phyloP scores from a whole-genome alignment of 345 rosid species.

The Salix arbutifolia region DNA sequence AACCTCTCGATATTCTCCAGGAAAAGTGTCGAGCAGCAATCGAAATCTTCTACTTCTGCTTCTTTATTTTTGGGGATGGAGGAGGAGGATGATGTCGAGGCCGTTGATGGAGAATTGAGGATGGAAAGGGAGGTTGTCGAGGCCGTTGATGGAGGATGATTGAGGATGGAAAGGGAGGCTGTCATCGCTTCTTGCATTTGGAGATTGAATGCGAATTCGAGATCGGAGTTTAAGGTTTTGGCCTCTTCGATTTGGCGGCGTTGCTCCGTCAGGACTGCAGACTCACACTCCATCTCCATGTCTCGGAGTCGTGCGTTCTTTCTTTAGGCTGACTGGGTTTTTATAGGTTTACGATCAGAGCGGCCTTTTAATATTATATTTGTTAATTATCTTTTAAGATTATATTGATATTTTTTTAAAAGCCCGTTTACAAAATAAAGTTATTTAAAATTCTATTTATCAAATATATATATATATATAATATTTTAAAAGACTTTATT shows the following conservation, averaged over 20 bases:
- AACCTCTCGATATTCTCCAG: constrained; percentile 42
- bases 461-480: no score
- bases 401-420: no score
- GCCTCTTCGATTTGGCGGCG: constrained; percentile 46
- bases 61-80: constrained; percentile 9
- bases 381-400: no score
- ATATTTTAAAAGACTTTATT: no score
- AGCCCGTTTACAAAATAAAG: no score
- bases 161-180: constrained; percentile 36
- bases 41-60: constrained; percentile 7
- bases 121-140: neutral
- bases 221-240: constrained; percentile 39
- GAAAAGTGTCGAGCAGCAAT: constrained; percentile 33
- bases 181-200: constrained; percentile 59
- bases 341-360: no score
- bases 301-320: no score
- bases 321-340: no score
- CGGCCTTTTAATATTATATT: no score
- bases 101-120: constrained; percentile 11
- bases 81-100: constrained; percentile 5
- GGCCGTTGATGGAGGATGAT: constrained; percentile 16
- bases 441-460: no score
- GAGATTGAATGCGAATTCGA: constrained; percentile 55
- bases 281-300: no score
- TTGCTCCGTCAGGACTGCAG: constrained; percentile 22